Percentiles rank a stretch among this genome's conserved stretches.
Conservation (phyloP, 73 alveolate species). For the Tetrahymena thermophila region DNA sequence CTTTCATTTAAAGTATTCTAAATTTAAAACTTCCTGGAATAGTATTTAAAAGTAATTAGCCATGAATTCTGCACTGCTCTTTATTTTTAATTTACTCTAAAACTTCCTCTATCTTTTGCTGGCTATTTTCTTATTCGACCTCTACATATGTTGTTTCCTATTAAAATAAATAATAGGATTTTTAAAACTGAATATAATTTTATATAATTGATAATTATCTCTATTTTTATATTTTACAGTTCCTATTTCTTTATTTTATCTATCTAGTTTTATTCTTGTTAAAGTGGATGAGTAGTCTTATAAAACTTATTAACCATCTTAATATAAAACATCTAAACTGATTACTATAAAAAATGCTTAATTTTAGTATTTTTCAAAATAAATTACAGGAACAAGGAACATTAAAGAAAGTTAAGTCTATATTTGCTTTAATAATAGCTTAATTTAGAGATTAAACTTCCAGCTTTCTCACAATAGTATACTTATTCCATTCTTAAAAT, state of each 20-base stretch:
- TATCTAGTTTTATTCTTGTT: not conserved
- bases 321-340: not conserved
- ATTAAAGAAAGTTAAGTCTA: not conserved
- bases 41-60: not conserved
- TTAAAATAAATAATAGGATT: not conserved
- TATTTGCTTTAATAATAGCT: not conserved
- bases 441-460: not conserved
- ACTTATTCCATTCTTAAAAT: not conserved
- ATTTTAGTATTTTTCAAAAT: not conserved
- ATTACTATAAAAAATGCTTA: not conserved
- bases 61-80: not conserved
- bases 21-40: not conserved
- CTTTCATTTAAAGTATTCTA: not conserved
- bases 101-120: not conserved
- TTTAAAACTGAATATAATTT: not conserved
- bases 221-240: not conserved
- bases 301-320: not conserved
- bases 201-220: not conserved
- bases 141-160: not conserved
- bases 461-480: not conserved
- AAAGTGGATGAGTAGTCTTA: not conserved
- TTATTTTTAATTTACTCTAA: not conserved
- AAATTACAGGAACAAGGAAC: not conserved
- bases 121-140: not conserved
- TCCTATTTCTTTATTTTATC: not conserved